A percentile compares a stretch with the other conserved stretches of the same genome.
These are phyloP conservation scores for Leccinum pachyderme DNA, from an alignment of 1,284 basidiomycete genomes.

Conservation along the genomic window DNA sequence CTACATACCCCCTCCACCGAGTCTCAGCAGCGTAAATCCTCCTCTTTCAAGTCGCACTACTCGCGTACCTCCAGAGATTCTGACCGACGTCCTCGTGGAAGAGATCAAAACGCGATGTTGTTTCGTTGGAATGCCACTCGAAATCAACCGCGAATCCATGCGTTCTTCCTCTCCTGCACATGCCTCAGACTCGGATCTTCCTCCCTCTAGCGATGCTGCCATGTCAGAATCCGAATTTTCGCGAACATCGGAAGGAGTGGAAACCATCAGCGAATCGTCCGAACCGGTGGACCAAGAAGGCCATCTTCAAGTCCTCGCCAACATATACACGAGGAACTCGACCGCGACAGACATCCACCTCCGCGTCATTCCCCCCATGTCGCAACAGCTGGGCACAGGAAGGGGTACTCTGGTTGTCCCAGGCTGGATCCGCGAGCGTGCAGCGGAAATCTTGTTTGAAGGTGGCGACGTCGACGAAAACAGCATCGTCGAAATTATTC, in stretches of 20 bases:
- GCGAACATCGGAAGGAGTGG: conserved; percentile 47
- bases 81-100: conserved; percentile 74
- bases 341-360: conserved; percentile 70
- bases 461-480: conserved; percentile 77
- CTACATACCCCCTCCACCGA: conserved; percentile 75
- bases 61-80: conserved; percentile 69
- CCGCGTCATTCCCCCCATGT: conserved; percentile 59
- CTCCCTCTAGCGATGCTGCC: conserved; percentile 51
- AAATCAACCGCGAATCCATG: conserved; percentile 37
- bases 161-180: conserved; percentile 42
- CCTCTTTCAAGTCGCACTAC: conserved; percentile 60
- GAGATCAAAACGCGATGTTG: conserved; percentile 81
- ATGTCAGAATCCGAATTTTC: conserved; percentile 68
- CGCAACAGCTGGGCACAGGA: conserved; percentile 66
- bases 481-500: conserved; percentile 77
- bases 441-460: conserved; percentile 88
- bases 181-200: conserved; percentile 52
- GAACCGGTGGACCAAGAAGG: neutral
- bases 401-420: conserved; percentile 83
- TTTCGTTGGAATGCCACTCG: conserved; percentile 66
- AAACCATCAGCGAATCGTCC: conserved; percentile 47
- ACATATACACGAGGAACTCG: conserved; percentile 43
- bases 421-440: conserved; percentile 92
- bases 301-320: conserved; percentile 22
- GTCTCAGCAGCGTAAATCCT: conserved; percentile 61